Evolutionary conservation across 2,329 filamentous ascomycete species (phyloP).

Genomic region (Stagonosporopsis chrysanthemi): DNA sequence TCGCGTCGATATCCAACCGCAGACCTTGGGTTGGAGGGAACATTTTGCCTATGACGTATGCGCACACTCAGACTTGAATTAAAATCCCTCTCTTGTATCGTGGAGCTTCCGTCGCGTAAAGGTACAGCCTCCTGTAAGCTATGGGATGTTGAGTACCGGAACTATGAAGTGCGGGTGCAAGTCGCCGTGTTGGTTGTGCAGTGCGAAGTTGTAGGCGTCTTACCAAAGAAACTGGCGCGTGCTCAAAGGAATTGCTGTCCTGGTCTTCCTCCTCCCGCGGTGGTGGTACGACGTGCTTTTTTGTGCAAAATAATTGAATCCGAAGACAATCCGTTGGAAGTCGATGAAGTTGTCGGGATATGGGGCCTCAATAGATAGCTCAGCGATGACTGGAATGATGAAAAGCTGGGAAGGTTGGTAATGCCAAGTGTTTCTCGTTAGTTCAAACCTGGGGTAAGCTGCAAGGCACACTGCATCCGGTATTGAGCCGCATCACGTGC

Average conservation of each 20-base stretch:
- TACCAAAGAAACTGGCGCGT: background rate
- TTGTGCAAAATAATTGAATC: background rate
- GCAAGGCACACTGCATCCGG: conserved; percentile 24
- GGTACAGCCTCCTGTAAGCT: too few relatives aligned
- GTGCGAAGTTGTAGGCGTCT: background rate
- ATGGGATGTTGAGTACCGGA: background rate
- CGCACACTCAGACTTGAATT: background rate
- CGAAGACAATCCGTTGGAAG: background rate
- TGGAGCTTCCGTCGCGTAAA: background rate
- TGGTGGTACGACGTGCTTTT: background rate
- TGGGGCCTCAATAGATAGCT: conserved; percentile 3
- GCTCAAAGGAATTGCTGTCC: conserved; percentile 3
- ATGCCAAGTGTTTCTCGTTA: conserved; percentile 22
- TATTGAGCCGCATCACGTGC: conserved; percentile 28
- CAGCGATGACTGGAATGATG: conserved; percentile 27
- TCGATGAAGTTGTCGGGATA: background rate
- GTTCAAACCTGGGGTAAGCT: conserved; percentile 26
- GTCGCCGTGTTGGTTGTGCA: background rate
- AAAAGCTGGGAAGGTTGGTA: conserved; percentile 29
- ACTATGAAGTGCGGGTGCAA: background rate
- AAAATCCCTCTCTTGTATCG: background rate
- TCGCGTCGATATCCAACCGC: conserved; percentile 84
- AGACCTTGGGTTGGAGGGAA: conserved; percentile 62
- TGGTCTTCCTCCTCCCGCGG: background rate
- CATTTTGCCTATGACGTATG: conserved; percentile 52